These are phyloP conservation scores for Ceratocystis cacaofunesta DNA, from an alignment of 2,329 filamentous ascomycete genomes.

Conservation along the genomic window DNA sequence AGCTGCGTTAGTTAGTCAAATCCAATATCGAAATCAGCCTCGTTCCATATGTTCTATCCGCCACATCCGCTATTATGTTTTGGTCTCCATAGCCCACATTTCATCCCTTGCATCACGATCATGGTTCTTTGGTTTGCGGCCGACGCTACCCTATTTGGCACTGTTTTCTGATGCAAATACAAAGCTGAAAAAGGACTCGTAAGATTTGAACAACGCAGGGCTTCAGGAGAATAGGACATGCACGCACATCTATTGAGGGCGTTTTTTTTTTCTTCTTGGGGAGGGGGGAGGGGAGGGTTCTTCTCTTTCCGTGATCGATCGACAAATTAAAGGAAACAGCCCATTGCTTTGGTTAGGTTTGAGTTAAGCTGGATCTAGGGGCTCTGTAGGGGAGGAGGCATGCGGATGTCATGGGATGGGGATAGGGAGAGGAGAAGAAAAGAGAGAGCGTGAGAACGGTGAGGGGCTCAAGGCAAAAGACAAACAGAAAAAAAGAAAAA, in stretches of 20 bases:
- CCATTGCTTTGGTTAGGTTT: not conserved
- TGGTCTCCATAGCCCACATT: not conserved
- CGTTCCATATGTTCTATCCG: not conserved
- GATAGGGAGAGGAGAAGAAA: not conserved
- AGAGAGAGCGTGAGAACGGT: not conserved
- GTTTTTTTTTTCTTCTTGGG: not conserved
- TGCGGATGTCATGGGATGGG: not conserved
- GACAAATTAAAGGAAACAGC: not conserved
- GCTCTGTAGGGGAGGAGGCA: not conserved
- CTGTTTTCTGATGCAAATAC: not conserved
- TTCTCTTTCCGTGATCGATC: not conserved
- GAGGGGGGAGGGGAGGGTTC: too few relatives aligned
- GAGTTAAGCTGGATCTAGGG: not conserved
- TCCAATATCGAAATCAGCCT: not conserved
- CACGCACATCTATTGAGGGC: not conserved
- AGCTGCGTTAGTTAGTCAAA: not conserved
- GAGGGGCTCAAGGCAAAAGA: not conserved
- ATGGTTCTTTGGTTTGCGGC: not conserved
- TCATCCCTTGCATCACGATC: slow-evolving; percentile 3
- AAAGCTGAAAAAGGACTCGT: not conserved
- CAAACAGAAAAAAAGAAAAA: not conserved
- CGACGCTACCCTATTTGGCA: not conserved
- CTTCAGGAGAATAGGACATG: not conserved
- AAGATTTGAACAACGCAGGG: not conserved
- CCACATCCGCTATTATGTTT: not conserved